Evolutionary conservation across 1,139 yeast genomes (phyloP).

Genomic region (Pichia sp.): DNA sequence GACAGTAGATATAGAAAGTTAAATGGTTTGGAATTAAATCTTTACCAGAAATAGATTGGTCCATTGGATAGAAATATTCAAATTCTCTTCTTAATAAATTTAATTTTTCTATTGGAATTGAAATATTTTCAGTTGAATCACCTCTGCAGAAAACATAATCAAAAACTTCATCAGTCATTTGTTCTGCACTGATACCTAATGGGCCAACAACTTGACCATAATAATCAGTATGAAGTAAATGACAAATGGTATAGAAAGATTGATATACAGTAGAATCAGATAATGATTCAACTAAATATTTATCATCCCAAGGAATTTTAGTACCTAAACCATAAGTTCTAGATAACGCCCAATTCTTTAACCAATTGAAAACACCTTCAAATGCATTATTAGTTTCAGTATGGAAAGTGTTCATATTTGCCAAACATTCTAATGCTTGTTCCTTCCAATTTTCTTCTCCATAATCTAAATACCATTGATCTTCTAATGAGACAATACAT

Average conservation of each 20-base stretch:
- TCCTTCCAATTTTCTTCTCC: slow-evolving; percentile 92
- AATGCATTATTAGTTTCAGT: slow-evolving; percentile 87
- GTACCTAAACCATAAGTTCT: slow-evolving; percentile 97
- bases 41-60: slow-evolving; percentile 87
- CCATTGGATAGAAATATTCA: slow-evolving; percentile 92
- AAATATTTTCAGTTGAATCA: slow-evolving; percentile 45
- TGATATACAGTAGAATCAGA: slow-evolving; percentile 96
- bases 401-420: slow-evolving; percentile 69
- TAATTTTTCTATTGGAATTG: slow-evolving; percentile 63
- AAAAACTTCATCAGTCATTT: slow-evolving; percentile 89
- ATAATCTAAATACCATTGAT: slow-evolving; percentile 97
- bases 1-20: slow-evolving; percentile 89
- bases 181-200: slow-evolving; percentile 68
- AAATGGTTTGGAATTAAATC: slow-evolving; percentile 96
- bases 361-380: slow-evolving; percentile 93
- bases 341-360: slow-evolving; percentile 97
- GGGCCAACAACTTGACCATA: slow-evolving; percentile 75
- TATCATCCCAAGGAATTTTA: slow-evolving; percentile 94
- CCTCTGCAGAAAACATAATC: slow-evolving; percentile 81
- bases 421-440: slow-evolving; percentile 78
- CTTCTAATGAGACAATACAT: slow-evolving; percentile 94
- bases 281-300: slow-evolving; percentile 86
- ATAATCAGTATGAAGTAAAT: slow-evolving; percentile 78
- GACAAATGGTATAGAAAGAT: slow-evolving; percentile 89
- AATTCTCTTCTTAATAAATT: slow-evolving; percentile 82